A percentile compares a stretch with the other conserved stretches of the same genome.
phyloP scores from a whole-genome alignment of 2,329 filamentous ascomycete genomes.

The Fusarium sp. region DNA sequence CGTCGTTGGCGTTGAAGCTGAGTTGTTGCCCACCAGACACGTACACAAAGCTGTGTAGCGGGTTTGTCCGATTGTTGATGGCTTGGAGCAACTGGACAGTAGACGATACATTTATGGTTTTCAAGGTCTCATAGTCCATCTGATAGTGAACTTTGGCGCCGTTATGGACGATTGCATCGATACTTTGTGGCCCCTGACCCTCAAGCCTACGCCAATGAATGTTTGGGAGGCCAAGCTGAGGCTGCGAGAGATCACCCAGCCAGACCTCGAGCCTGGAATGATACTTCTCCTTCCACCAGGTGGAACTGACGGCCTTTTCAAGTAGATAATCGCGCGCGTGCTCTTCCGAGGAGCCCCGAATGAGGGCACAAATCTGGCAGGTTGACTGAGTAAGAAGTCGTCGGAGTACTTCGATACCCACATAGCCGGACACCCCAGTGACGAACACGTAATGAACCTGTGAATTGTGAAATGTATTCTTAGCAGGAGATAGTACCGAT shows the following conservation, averaged over 20 bases:
- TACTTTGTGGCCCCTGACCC: background rate
- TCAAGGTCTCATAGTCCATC: background rate
- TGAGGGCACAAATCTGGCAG: background rate
- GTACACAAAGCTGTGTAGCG: background rate
- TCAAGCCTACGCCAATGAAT: background rate
- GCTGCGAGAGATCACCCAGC: conserved; percentile 2
- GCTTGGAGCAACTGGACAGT: conserved; percentile 4
- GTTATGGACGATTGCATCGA: background rate
- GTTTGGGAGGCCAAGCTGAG: background rate
- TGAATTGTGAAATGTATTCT: background rate
- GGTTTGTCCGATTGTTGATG: background rate
- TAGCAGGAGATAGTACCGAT: background rate
- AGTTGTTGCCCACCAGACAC: conserved; percentile 3
- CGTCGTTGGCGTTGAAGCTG: background rate
- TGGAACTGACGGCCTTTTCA: background rate
- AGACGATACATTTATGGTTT: background rate
- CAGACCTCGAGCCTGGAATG: background rate
- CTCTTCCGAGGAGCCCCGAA: background rate
- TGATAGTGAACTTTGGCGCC: conserved; percentile 4
- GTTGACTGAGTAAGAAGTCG: background rate
- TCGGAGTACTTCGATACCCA: background rate
- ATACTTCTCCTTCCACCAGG: background rate
- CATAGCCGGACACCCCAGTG: conserved; percentile 1
- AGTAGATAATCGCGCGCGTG: background rate
- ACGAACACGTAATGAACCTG: background rate